Conservation (phyloP, 495 filamentous ascomycete genomes). For the Achaetomiella virescens region DNA sequence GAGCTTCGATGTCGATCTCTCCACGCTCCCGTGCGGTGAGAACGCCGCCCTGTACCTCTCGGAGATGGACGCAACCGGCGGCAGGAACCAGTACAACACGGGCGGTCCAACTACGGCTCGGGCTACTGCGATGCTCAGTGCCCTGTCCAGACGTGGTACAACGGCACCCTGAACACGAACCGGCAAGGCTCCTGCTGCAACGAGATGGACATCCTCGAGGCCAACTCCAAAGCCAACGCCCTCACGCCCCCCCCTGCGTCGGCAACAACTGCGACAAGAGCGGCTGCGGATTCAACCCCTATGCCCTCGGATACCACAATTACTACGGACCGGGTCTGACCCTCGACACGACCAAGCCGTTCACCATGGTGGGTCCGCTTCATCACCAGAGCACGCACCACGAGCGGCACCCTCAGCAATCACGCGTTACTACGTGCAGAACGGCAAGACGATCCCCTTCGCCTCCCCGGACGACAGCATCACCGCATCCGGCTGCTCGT, state of each 20-base stretch:
- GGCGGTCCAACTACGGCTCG: conserved; percentile 58
- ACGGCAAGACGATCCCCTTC: conserved; percentile 48
- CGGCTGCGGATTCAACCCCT: conserved; percentile 62
- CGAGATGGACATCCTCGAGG: conserved; percentile 61
- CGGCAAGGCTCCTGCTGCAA: conserved; percentile 49
- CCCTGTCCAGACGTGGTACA: conserved; percentile 47
- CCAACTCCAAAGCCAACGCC: conserved; percentile 51
- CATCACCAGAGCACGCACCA: conserved; percentile 43
- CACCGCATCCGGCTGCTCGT: conserved; percentile 51
- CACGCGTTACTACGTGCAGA: conserved; percentile 55
- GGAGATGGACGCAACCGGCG: conserved; percentile 55
- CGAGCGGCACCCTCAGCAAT: conserved; percentile 49
- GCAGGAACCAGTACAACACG: conserved; percentile 49
- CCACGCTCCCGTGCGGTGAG: conserved; percentile 56
- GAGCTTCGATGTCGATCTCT: conserved; percentile 58
- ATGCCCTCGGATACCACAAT: conserved; percentile 39
- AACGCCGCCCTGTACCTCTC: conserved; percentile 64
- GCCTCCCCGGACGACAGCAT: conserved; percentile 39
- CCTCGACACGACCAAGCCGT: conserved; percentile 54
- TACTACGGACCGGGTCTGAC: conserved; percentile 52
- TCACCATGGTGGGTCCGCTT: conserved; percentile 66
- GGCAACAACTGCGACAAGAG: conserved; percentile 54
- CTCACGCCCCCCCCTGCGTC: conserved; percentile 53
- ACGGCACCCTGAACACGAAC: conserved; percentile 50
- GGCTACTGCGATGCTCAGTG: conserved; percentile 71